Conservation (phyloP, 345 rosid species). For the Clarkia xantiana region DNA sequence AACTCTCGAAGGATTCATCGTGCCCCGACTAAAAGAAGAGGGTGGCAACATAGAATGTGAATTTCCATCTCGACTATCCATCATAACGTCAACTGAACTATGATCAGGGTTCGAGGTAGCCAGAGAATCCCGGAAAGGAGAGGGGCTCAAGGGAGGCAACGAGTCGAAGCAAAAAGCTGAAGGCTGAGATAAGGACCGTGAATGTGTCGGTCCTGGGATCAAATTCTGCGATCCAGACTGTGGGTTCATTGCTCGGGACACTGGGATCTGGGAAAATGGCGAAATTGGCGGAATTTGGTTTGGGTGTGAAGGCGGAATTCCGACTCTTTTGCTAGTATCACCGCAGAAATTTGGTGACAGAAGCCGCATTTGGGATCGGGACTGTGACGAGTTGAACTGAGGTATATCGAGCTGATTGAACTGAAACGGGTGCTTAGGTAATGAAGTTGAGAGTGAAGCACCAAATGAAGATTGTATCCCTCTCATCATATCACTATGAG, state of each 20-base stretch:
- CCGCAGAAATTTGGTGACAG: conserved; percentile 27
- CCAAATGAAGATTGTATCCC: conserved; percentile 60
- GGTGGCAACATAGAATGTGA: conserved; percentile 53
- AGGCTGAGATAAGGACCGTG: conserved; percentile 82
- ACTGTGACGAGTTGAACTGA: conserved; percentile 34
- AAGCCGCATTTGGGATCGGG: conserved; percentile 38
- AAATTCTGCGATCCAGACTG: conserved; percentile 36
- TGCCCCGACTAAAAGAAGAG: conserved; percentile 38
- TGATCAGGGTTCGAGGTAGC: conserved; percentile 28
- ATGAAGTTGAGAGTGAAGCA: conserved; percentile 11
- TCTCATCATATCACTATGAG: conserved; percentile 47
- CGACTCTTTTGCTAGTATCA: conserved; percentile 39
- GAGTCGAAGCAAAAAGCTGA: conserved; percentile 68
- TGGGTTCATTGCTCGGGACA: conserved; percentile 36
- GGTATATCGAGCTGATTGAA: conserved; percentile 42
- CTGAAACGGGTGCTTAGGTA: conserved; percentile 30
- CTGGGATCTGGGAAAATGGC: conserved; percentile 77
- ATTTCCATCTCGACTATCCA: conserved; percentile 50
- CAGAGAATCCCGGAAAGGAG: conserved; percentile 43
- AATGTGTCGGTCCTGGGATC: conserved; percentile 40
- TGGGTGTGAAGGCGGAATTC: conserved; percentile 85
- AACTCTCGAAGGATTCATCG: conserved; percentile 17
- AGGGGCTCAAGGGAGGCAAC: conserved; percentile 67
- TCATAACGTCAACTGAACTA: conserved; percentile 33
- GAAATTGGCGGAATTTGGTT: conserved; percentile 78